Conservation (phyloP, 2,329 filamentous ascomycete species). For the Lachnellula subtilissima region DNA sequence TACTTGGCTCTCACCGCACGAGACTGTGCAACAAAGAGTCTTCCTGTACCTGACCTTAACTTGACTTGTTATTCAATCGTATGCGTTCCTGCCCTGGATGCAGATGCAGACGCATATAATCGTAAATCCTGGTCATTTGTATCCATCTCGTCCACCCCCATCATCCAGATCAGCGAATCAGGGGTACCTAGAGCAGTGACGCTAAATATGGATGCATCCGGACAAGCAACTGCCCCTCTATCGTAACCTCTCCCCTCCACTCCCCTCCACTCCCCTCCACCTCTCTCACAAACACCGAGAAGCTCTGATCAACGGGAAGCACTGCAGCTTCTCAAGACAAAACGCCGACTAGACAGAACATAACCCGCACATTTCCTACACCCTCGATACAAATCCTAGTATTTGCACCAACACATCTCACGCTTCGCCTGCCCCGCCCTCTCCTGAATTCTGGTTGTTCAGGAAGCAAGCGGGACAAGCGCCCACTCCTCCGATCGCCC, state of each 20-base stretch:
- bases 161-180: neutral
- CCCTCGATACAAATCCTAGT: neutral
- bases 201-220: too few relatives aligned
- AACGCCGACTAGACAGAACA: neutral
- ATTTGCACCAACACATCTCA: neutral
- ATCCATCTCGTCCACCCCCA: neutral
- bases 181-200: too few relatives aligned
- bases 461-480: conserved; percentile 21
- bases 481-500: neutral
- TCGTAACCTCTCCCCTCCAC: conserved; percentile 1
- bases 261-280: conserved; percentile 6
- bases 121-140: neutral
- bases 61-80: too few relatives aligned
- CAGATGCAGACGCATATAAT: conserved; percentile 1
- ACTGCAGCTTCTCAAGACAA: neutral
- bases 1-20: neutral
- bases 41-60: neutral
- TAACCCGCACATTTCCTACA: neutral
- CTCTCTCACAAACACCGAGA: neutral
- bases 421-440: conserved; percentile 15
- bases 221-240: conserved; percentile 1
- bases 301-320: conserved; percentile 7
- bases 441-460: conserved; percentile 23
- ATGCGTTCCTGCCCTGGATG: neutral
- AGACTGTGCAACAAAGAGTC: neutral